These are phyloP conservation scores for Xylaria scruposa DNA, from an alignment of 495 filamentous ascomycete genomes.

Conservation along the genomic window DNA sequence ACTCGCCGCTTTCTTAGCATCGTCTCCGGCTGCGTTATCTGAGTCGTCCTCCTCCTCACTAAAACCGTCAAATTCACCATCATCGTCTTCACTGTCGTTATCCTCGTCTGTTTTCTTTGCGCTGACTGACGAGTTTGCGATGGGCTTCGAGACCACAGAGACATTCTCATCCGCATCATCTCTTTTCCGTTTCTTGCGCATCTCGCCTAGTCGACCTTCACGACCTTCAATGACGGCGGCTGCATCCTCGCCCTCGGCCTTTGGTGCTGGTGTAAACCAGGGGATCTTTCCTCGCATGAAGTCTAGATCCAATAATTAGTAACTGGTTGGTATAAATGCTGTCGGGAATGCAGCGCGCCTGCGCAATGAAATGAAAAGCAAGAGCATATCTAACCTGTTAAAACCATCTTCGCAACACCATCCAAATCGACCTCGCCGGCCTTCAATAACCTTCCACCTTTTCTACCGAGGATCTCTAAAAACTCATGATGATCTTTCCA, in stretches of 20 bases:
- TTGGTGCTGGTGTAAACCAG: constrained; percentile 88
- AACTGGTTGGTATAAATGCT: constrained; percentile 43
- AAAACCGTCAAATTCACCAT: constrained; percentile 36
- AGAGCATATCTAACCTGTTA: constrained; percentile 57
- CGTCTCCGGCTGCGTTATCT: constrained; percentile 23
- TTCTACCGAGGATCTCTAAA: constrained; percentile 84
- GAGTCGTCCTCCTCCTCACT: constrained; percentile 32
- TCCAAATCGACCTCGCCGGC: constrained; percentile 93
- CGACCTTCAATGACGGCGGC: constrained; percentile 63
- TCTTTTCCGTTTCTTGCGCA: constrained; percentile 64
- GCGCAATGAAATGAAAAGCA: not conserved
- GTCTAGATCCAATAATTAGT: constrained; percentile 52
- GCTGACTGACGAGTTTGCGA: constrained; percentile 39
- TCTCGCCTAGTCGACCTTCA: constrained; percentile 63
- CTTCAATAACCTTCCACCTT: constrained; percentile 82
- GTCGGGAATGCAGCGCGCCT: not conserved
- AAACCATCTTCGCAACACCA: constrained; percentile 90
- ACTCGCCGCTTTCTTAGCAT: constrained; percentile 45
- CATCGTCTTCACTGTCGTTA: constrained; percentile 37
- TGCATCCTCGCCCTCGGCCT: constrained; percentile 57
- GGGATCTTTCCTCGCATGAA: constrained; percentile 94
- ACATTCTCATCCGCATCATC: constrained; percentile 53
- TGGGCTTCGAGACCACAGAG: constrained; percentile 20
- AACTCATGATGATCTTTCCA: constrained; percentile 80
- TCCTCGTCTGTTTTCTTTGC: constrained; percentile 37